Conservation (phyloP, 1,284 basidiomycete genomes). For the Neonothopanus nambi region DNA sequence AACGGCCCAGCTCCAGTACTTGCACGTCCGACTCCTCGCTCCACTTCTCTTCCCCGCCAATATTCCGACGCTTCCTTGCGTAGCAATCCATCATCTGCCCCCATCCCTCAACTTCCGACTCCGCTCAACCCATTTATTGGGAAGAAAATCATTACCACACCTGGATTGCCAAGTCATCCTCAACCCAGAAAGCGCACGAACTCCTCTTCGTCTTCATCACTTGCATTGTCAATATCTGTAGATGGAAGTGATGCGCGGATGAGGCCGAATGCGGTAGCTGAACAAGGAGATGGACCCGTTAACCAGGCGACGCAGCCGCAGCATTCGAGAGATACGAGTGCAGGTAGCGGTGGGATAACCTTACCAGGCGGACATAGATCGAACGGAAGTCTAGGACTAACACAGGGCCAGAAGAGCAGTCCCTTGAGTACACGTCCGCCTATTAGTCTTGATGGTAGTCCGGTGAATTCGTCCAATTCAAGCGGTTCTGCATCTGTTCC, state of each 20-base stretch:
- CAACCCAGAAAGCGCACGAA: constrained; percentile 12
- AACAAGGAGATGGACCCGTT: constrained; percentile 6
- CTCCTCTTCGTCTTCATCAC: constrained; percentile 13
- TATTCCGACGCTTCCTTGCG: constrained; percentile 31
- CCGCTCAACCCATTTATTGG: constrained; percentile 12
- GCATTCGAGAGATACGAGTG: constrained; percentile 5
- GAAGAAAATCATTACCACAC: constrained; percentile 4
- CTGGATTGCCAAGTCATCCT: neutral
- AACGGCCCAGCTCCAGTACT: constrained; percentile 27
- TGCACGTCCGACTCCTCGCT: constrained; percentile 38
- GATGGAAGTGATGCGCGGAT: constrained; percentile 2
- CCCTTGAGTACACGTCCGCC: constrained; percentile 6
- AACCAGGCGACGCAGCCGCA: neutral
- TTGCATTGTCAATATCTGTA: constrained; percentile 14
- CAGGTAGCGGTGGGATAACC: neutral
- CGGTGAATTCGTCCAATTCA: neutral
- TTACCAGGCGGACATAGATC: constrained; percentile 7
- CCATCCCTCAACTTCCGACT: constrained; percentile 8
- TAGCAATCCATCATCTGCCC: constrained; percentile 20
- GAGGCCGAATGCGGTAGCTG: constrained; percentile 12
- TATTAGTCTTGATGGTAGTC: neutral
- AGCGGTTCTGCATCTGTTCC: neutral
- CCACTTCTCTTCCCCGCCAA: constrained; percentile 43
- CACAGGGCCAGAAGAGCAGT: constrained; percentile 12
- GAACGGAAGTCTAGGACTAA: neutral